These are phyloP conservation scores for Lentinus tigrinus DNA, from an alignment of 768 basidiomycete species.

Conservation along the genomic window DNA sequence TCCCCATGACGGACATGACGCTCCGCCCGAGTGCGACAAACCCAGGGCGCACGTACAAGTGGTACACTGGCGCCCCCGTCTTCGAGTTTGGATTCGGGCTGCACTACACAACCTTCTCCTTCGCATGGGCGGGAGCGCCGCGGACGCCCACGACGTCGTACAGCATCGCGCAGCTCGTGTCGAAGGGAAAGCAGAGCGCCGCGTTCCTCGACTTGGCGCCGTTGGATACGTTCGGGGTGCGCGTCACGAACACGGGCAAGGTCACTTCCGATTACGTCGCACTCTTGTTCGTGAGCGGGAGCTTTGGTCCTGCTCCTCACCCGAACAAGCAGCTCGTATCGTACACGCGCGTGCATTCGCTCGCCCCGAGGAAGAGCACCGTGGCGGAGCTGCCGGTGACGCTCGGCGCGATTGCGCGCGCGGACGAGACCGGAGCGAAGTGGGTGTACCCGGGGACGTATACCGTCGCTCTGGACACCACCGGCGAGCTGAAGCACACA, in stretches of 20 bases:
- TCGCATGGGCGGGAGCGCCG: conserved; percentile 34
- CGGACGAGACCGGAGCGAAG: conserved; percentile 44
- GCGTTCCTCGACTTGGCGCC: conserved; percentile 40
- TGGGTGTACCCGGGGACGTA: conserved; percentile 48
- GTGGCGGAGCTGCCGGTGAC: conserved; percentile 42
- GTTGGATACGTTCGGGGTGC: conserved; percentile 50
- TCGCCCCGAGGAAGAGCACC: conserved; percentile 29
- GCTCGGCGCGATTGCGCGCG: conserved; percentile 48
- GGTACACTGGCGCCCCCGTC: conserved; percentile 52
- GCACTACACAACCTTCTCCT: conserved; percentile 51
- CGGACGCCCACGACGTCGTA: conserved; percentile 33
- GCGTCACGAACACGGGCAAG: conserved; percentile 48
- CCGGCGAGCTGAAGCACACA: conserved; percentile 35
- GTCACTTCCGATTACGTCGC: conserved; percentile 54
- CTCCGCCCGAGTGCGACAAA: conserved; percentile 47
- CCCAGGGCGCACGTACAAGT: conserved; percentile 59
- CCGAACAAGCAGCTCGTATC: conserved; percentile 53
- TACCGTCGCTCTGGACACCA: conserved; percentile 41
- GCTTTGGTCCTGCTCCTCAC: conserved; percentile 47
- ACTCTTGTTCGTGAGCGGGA: conserved; percentile 49
- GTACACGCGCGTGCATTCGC: conserved; percentile 42
- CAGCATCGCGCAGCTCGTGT: conserved; percentile 41
- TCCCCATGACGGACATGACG: conserved; percentile 60
- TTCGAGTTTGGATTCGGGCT: conserved; percentile 54
- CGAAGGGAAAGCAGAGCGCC: conserved; percentile 16